Evolutionary conservation across 148 eudicot genomes (phyloP), one percentile per base, ranked within the genome.

Genomic region (Amaranthus palmeri): DNA sequence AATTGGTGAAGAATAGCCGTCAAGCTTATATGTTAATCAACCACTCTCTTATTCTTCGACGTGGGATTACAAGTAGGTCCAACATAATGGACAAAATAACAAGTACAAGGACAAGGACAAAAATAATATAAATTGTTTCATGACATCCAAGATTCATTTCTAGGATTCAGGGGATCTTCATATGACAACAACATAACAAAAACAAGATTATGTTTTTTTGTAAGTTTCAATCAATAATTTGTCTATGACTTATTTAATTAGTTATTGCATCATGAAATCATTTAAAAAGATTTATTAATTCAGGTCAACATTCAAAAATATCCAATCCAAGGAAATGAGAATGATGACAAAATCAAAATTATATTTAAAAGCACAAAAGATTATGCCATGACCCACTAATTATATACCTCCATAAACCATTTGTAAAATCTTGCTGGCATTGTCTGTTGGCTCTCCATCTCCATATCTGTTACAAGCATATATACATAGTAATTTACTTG

Each of bases 361-460:
- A 52, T 11, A 52, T 12, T 6, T 7, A 10, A 47, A 25, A 2
- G 36, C 36, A 4, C 36, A 67, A 67, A 58, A 15, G 2, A 42
- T 43, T 7, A 65, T 8, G 47, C n/a, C 68, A 48, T 18, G 54
- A 14, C 14, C 69, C 54, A 6, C 54, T 5, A 61, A 41, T 6
- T 5, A 67, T 69, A 60, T 59, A 93, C 98, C 97, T 95, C 98
- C 0, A 73, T 45, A 70, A 95, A 95, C 98, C 98, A 95, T 78
- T 91, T 95, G 75, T 85, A 88, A 72, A 95, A 95, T 73, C 96
- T 87, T 1, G 97, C 97, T 5, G 97, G 97, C 93, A 83, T 95
- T 95, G 69, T 95, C 98, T 8, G 98, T 95, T 40, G 98, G 98
- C 82, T 95, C 98, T 46, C 98, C 98, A 72, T 95, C 98, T 81